Evolutionary conservation across 2,329 filamentous ascomycete species (phyloP).

Genomic region (Tothia fuscella): DNA sequence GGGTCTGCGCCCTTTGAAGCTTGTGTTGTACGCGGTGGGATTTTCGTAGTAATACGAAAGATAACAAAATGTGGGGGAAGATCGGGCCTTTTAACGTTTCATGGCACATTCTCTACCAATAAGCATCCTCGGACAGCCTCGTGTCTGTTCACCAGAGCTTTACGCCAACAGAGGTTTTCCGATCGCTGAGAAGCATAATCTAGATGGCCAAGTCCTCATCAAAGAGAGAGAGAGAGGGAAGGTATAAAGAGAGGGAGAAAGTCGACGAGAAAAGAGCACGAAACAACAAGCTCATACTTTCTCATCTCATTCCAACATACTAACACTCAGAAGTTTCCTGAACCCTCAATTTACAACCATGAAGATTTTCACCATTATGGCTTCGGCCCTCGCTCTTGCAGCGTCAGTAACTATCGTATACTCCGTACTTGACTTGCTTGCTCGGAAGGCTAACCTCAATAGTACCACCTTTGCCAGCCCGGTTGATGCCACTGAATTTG

Average conservation of each 20-base stretch:
- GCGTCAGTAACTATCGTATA: neutral
- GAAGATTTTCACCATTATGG: neutral
- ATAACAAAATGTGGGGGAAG: neutral
- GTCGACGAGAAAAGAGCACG: neutral
- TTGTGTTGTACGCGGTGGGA: neutral
- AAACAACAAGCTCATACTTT: neutral
- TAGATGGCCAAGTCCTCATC: neutral
- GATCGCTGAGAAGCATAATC: neutral
- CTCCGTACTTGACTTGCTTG: neutral
- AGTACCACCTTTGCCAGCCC: neutral
- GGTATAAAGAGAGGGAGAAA: neutral
- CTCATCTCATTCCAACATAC: neutral
- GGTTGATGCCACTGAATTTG: neutral
- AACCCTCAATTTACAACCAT: neutral
- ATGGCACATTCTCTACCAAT: neutral
- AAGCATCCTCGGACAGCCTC: neutral
- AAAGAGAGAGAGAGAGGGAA: neutral
- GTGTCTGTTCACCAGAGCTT: neutral
- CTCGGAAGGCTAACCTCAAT: neutral
- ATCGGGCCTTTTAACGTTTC: neutral
- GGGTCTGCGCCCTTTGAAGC: too few species aligned
- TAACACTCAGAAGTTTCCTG: neutral
- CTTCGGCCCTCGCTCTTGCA: conserved; percentile 1
- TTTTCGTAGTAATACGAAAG: neutral
- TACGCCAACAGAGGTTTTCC: neutral